A percentile compares a stretch with the other conserved stretches of the same genome.
These are phyloP conservation scores for Cynara cardunculus DNA, from an alignment of 129 eudicot genomes.

Conservation along the genomic window DNA sequence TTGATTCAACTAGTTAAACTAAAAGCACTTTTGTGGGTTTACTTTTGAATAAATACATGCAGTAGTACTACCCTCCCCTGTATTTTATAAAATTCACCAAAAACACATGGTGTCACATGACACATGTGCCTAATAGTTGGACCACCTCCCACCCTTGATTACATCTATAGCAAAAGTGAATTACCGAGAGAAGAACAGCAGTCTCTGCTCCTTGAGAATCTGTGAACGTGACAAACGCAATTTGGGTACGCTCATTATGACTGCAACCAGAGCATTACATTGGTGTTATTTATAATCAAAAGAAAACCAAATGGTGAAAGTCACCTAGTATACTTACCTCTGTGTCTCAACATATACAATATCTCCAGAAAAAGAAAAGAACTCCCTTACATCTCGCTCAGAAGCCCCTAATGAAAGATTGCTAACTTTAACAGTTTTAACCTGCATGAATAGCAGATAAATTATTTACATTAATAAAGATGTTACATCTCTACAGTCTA, in stretches of 20 bases:
- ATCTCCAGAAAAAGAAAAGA: conserved; percentile 96
- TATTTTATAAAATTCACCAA: not conserved
- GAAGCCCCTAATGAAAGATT: conserved; percentile 86
- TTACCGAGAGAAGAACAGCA: conserved; percentile 93
- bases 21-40: conserved; percentile 8
- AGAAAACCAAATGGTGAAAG: not conserved
- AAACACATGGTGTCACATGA: conserved; percentile 13
- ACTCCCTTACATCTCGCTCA: conserved; percentile 81
- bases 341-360: conserved; percentile 81
- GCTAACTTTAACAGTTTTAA: conserved; percentile 82
- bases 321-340: conserved; percentile 42
- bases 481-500: not conserved
- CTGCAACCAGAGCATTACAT: conserved; percentile 39
- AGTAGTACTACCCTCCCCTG: not conserved
- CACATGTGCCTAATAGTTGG: conserved; percentile 1
- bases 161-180: conserved; percentile 10
- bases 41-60: not conserved
- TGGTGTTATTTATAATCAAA: not conserved
- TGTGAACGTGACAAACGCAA: conserved; percentile 88
- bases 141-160: not conserved
- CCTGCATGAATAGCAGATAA: conserved; percentile 32
- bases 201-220: conserved; percentile 95
- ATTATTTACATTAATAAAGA: not conserved
- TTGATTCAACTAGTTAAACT: not conserved
- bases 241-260: conserved; percentile 62